Percentiles rank a stretch among this genome's conserved stretches.
Conservation (phyloP, 345 rosid genomes). For the Arabidopsis arenosa region DNA sequence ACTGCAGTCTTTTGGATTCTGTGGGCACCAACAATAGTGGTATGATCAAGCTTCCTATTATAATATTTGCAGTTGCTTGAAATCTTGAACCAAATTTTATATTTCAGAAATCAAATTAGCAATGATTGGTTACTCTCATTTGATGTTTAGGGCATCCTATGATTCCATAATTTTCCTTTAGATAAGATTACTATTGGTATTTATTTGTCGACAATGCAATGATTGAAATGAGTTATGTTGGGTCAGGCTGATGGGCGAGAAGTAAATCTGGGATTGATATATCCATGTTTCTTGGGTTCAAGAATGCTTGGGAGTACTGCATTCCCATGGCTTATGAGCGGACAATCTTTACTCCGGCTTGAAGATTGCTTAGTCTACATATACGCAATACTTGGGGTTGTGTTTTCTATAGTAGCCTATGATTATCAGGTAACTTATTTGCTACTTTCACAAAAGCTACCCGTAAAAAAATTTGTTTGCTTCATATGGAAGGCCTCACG, state of each 20-base stretch:
- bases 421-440: slow-evolving; percentile 81
- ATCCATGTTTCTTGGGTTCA: slow-evolving; percentile 84
- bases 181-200: background rate
- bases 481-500: slow-evolving; percentile 1
- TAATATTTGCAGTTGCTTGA: too few species aligned
- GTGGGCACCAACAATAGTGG: slow-evolving; percentile 96
- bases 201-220: background rate
- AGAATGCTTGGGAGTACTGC: slow-evolving; percentile 94
- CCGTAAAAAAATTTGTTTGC: background rate
- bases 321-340: slow-evolving; percentile 82
- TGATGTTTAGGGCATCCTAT: background rate
- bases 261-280: slow-evolving; percentile 81
- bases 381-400: slow-evolving; percentile 62
- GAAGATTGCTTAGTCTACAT: slow-evolving; percentile 82
- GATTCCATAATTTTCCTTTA: background rate
- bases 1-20: slow-evolving; percentile 84
- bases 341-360: slow-evolving; percentile 63
- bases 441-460: slow-evolving; percentile 3
- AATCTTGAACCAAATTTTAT: too few species aligned
- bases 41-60: slow-evolving; percentile 46
- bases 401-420: slow-evolving; percentile 77
- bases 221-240: background rate
- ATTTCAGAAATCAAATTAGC: too few species aligned
- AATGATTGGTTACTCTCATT: too few species aligned
- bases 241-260: slow-evolving; percentile 95